A percentile compares a stretch with the other conserved stretches of the same genome.
phyloP scores from a whole-genome alignment of 192 early-diverging fungal genomes.

The Physocladia obscura region DNA sequence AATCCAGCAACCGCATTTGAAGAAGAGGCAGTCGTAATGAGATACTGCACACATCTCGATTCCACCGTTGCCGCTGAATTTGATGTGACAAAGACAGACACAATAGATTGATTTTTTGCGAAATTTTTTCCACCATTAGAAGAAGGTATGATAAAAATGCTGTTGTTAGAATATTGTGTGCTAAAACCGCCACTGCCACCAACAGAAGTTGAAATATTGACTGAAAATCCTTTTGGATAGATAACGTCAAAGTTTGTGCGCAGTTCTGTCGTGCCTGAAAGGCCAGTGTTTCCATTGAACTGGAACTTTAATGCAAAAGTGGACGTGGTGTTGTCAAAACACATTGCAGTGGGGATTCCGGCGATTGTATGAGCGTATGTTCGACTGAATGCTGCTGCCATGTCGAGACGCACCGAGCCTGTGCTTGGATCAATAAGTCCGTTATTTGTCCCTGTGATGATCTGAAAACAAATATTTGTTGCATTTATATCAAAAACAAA shows the following conservation, averaged over 20 bases:
- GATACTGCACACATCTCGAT: too few species aligned
- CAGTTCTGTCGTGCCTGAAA: constrained; percentile 12
- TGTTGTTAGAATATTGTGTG: background rate
- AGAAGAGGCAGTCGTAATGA: too few species aligned
- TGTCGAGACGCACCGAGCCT: constrained; percentile 5
- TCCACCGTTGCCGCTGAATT: too few species aligned
- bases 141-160: background rate
- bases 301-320: background rate
- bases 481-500: background rate
- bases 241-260: background rate
- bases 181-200: background rate
- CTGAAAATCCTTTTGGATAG: constrained; percentile 7
- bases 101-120: too few species aligned
- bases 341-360: constrained; percentile 10
- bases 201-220: background rate
- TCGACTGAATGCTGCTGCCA: constrained; percentile 11
- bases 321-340: background rate
- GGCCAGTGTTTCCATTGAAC: background rate
- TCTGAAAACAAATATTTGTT: background rate
- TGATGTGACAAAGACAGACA: too few species aligned
- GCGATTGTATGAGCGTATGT: constrained; percentile 26
- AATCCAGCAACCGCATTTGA: too few species aligned
- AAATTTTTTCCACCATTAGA: too few species aligned
- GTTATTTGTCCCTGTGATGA: constrained; percentile 14
- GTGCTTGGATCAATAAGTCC: constrained; percentile 15